Evolutionary conservation across 176 grass and related monocot genomes (phyloP).

Genomic region (Typha latifolia): DNA sequence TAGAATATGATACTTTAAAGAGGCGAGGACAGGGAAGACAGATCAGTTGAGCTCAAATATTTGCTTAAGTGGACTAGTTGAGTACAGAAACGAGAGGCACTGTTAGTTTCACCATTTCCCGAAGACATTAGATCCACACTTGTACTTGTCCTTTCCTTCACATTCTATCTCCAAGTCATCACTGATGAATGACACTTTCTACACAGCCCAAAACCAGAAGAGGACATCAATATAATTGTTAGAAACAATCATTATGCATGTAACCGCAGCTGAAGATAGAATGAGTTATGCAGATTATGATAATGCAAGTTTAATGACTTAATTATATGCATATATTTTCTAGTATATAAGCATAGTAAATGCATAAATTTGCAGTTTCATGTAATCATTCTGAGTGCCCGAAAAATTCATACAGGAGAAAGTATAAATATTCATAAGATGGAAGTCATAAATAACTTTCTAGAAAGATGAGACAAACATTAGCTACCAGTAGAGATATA

Average conservation of each 20-base stretch:
- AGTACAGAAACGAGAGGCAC: slow-evolving; percentile 6
- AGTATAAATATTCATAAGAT: no score
- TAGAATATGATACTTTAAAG: not conserved
- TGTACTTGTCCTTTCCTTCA: slow-evolving; percentile 98
- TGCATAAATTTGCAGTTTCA: no score
- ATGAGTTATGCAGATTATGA: not conserved
- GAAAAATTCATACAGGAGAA: no score
- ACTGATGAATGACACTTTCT: slow-evolving; percentile 83
- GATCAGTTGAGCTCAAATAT: not conserved
- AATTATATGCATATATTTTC: no score
- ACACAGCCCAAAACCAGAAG: slow-evolving; percentile 1
- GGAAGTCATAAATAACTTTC: no score
- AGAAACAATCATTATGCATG: not conserved
- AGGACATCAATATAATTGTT: not conserved
- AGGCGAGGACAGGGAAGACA: not conserved
- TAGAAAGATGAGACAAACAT: no score
- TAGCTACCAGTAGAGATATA: no score
- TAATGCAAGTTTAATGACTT: not conserved
- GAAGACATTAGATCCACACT: slow-evolving; percentile 99
- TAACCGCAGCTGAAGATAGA: not conserved
- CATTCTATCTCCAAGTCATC: slow-evolving; percentile 91
- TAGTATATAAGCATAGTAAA: no score
- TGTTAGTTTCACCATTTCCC: slow-evolving; percentile 59
- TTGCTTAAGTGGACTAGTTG: not conserved
- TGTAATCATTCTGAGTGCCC: no score